Percentiles rank a stretch among this genome's conserved stretches.
phyloP scores from a whole-genome alignment of 352 stramenopile species.

The Stramenopiles sp. region DNA sequence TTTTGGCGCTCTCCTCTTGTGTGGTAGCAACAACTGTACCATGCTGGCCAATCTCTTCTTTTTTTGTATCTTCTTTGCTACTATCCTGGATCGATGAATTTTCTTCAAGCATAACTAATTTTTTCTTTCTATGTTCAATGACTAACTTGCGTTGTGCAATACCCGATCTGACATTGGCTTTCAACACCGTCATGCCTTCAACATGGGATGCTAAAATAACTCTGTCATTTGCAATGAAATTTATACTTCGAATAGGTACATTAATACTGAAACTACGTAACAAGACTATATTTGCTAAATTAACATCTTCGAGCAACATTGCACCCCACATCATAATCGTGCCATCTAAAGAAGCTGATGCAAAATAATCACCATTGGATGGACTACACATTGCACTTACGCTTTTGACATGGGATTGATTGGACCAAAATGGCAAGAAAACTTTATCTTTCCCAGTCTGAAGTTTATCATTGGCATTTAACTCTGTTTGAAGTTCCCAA shows the following conservation, averaged over 20 bases:
- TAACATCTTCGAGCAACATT: background rate
- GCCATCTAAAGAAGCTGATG: background rate
- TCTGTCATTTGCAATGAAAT: background rate
- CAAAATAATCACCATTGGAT: background rate
- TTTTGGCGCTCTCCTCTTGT: too few species aligned
- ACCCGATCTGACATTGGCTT: background rate
- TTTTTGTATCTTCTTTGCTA: background rate
- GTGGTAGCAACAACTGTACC: too few species aligned
- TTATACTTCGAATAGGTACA: background rate
- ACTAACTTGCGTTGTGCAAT: background rate
- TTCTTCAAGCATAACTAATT: background rate
- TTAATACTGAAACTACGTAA: background rate
- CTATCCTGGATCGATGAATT: too few species aligned
- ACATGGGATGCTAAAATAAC: background rate
- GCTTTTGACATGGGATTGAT: background rate
- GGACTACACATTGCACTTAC: background rate
- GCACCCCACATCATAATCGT: background rate
- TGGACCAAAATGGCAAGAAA: background rate
- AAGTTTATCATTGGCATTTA: background rate
- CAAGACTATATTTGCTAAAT: background rate
- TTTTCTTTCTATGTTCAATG: background rate
- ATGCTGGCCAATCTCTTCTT: too few species aligned
- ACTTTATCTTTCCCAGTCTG: background rate
- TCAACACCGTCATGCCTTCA: background rate
- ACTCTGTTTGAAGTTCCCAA: background rate